A percentile compares a stretch with the other conserved stretches of the same genome.
Evolutionary conservation across 768 basidiomycete species (phyloP).

Genomic region (Phylloporus scabripes): DNA sequence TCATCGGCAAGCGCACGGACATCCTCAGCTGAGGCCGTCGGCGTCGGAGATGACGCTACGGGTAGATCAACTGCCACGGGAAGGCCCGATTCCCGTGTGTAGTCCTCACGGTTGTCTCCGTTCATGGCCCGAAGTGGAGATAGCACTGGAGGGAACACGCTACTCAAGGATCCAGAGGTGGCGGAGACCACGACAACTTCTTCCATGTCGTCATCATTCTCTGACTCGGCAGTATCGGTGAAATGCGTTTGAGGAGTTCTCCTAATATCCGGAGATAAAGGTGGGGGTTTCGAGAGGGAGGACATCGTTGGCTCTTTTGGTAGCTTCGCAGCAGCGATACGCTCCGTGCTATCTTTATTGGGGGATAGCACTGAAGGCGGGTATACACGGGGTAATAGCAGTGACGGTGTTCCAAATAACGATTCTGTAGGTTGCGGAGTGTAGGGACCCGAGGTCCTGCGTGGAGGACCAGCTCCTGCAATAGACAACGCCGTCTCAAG

Average conservation of each 20-base stretch:
- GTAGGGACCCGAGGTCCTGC: conserved; percentile 11
- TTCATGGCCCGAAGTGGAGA: conserved; percentile 13
- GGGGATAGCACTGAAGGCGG: neutral
- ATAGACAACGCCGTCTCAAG: conserved; percentile 66
- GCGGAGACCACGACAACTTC: conserved; percentile 21
- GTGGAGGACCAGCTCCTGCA: conserved; percentile 48
- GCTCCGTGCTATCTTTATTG: neutral
- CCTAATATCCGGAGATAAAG: conserved; percentile 1
- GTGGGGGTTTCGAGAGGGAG: neutral
- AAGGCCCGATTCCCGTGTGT: neutral
- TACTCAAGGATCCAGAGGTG: neutral
- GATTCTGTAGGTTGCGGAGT: conserved; percentile 11
- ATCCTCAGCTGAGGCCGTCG: conserved; percentile 1
- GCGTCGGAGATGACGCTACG: conserved; percentile 10
- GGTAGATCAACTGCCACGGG: conserved; percentile 4
- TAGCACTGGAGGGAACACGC: conserved; percentile 2
- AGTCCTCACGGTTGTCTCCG: conserved; percentile 12
- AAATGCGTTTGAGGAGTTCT: neutral
- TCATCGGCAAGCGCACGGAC: conserved; percentile 10
- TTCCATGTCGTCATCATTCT: conserved; percentile 37
- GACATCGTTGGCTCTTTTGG: conserved; percentile 4
- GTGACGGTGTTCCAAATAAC: conserved; percentile 36
- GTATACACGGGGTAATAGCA: conserved; percentile 21
- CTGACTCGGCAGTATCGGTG: conserved; percentile 8
- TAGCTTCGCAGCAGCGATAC: neutral